These are phyloP conservation scores for Starmera quercuum DNA, from an alignment of 805 yeast species.

Conservation along the genomic window DNA sequence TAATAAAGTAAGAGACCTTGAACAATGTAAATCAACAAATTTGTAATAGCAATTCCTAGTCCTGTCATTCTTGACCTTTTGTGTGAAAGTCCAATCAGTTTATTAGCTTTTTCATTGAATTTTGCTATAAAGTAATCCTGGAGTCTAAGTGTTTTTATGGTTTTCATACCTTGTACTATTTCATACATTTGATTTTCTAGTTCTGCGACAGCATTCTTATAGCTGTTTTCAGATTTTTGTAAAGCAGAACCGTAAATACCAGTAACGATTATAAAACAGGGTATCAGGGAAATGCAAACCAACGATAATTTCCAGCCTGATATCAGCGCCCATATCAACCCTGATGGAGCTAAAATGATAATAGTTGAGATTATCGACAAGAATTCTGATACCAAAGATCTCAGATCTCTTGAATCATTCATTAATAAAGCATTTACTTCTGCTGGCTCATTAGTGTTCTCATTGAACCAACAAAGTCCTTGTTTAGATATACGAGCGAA, in stretches of 20 bases:
- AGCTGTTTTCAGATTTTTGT: constrained; percentile 48
- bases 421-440: constrained; percentile 60
- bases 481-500: constrained; percentile 45
- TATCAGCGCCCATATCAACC: constrained; percentile 70
- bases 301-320: constrained; percentile 84
- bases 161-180: constrained; percentile 47
- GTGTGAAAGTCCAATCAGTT: constrained; percentile 32
- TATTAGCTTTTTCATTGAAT: constrained; percentile 24
- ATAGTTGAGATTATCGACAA: constrained; percentile 48
- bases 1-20: constrained; percentile 73
- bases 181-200: constrained; percentile 48
- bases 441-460: constrained; percentile 32
- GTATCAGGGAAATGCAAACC: constrained; percentile 73
- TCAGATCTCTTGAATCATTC: constrained; percentile 76
- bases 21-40: constrained; percentile 46
- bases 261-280: constrained; percentile 48
- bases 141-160: constrained; percentile 54
- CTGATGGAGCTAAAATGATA: constrained; percentile 44
- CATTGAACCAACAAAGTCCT: constrained; percentile 44
- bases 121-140: constrained; percentile 36
- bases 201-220: constrained; percentile 47
- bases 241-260: constrained; percentile 42
- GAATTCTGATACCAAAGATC: constrained; percentile 57
- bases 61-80: constrained; percentile 58
- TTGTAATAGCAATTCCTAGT: constrained; percentile 53